Base-by-base conservation (phyloP, 2,329 filamentous ascomycete species). In the Fusarium odoratissimum region DNA sequence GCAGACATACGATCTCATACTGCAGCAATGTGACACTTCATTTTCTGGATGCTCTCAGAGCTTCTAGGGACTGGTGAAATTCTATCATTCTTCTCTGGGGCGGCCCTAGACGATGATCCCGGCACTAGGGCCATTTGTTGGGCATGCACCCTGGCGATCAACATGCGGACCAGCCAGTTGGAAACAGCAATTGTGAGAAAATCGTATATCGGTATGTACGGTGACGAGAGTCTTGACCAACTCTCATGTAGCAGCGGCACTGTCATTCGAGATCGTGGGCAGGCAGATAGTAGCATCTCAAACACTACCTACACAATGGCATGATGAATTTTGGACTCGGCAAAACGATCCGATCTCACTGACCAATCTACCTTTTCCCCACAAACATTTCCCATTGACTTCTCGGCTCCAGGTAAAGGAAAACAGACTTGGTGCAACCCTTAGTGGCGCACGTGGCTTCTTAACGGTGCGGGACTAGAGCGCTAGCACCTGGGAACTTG, bases 391-490 rank as follows among this genome's bases (percentile, higher is more conserved):
- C 67, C 60, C 49, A 65, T 67, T 60, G 48, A 59, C 52, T 63
- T 56, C 52, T 64, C 48, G 35, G 42, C 61, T 66, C 37, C 67
- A 38, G 58, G 65, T 63, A 63, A 67, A 62, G 37, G 48, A 41
- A 60, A 44, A 60, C 57, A 51, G 35, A 52, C 61, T 73, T 64
- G 58, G 62, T 55, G 58, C 58, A 73, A 56, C 62, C 70, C 64
- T 65, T 72, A 75, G 75, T 75, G 75, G 71, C 75, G 75, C 77
- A 79, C 77, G 77, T 79, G 77, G 77, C 60, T 76, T 64, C 65
- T 69, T 60, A 73, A 74, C 69, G 76, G 77, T 79, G 77, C 77
- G 77, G 77, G 69, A 70, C 76, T 77, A 79, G 69, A 76, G 73
- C 51, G 69, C 57, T 68, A 68, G 64, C 37, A 68, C 33, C 61